Conservation (phyloP, 495 filamentous ascomycete species). For the Xylaria scruposa region DNA sequence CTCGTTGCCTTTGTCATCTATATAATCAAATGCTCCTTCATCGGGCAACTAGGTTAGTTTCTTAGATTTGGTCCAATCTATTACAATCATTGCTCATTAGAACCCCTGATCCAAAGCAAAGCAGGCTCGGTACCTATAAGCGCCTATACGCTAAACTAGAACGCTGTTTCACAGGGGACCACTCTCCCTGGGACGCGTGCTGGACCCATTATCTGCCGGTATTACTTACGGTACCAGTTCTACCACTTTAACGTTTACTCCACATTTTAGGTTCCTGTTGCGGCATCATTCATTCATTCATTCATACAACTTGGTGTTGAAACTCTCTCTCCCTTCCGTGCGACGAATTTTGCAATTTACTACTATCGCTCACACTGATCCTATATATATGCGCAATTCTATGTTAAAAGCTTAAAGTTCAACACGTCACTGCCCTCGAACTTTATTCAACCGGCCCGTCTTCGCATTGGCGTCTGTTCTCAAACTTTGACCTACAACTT, state of each 20-base stretch:
- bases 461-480: neutral
- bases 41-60: neutral
- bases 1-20: neutral
- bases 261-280: slow-evolving; percentile 1
- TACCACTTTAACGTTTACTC: slow-evolving; percentile 1
- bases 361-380: neutral
- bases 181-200: neutral
- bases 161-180: neutral
- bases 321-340: neutral
- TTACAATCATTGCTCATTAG: neutral
- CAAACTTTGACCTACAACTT: neutral
- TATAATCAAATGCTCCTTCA: slow-evolving; percentile 1
- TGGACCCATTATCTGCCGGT: neutral
- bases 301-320: neutral
- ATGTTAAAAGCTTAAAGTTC: neutral
- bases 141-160: neutral
- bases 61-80: neutral
- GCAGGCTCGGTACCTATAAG: neutral
- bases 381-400: neutral
- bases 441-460: neutral
- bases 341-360: neutral
- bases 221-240: neutral
- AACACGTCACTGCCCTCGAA: neutral
- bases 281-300: slow-evolving; percentile 1
- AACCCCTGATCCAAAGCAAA: neutral